Evolutionary conservation across 257 asterid genomes (phyloP).

Genomic region (Solanum ahanhuiri): DNA sequence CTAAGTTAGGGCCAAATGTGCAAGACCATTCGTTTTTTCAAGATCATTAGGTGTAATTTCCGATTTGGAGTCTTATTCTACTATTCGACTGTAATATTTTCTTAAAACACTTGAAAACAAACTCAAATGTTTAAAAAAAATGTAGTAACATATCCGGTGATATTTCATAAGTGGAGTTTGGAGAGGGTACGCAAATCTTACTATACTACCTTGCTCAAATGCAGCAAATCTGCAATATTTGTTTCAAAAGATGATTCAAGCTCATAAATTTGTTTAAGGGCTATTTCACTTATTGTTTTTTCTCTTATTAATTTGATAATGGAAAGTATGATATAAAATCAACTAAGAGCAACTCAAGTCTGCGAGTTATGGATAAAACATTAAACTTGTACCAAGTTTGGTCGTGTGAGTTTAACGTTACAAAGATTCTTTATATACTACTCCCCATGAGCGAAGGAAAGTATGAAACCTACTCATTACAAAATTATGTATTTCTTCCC

Average conservation of each 20-base stretch:
- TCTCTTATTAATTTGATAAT: not conserved
- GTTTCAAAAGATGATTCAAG: not conserved
- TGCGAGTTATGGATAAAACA: not conserved
- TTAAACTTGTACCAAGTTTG: not conserved
- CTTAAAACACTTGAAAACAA: not conserved
- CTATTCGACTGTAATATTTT: not conserved
- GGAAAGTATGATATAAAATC: not conserved
- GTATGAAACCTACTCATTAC: not conserved
- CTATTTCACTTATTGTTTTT: not conserved
- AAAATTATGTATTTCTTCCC: not conserved
- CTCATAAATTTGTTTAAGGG: not conserved
- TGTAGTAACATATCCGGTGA: not conserved
- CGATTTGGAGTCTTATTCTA: not conserved
- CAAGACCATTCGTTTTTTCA: not conserved
- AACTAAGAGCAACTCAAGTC: not conserved
- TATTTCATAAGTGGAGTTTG: not conserved
- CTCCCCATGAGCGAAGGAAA: not conserved
- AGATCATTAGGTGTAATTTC: not conserved
- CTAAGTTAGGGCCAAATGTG: not conserved
- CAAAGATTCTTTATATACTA: not conserved
- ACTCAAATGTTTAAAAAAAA: not conserved
- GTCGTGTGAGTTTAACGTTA: not conserved
- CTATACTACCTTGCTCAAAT: not conserved
- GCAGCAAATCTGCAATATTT: not conserved
- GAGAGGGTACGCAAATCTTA: not conserved